A percentile compares a stretch with the other conserved stretches of the same genome.
phyloP scores from a whole-genome alignment of 2,329 filamentous ascomycete genomes.

The Ceratocystis cubensis region DNA sequence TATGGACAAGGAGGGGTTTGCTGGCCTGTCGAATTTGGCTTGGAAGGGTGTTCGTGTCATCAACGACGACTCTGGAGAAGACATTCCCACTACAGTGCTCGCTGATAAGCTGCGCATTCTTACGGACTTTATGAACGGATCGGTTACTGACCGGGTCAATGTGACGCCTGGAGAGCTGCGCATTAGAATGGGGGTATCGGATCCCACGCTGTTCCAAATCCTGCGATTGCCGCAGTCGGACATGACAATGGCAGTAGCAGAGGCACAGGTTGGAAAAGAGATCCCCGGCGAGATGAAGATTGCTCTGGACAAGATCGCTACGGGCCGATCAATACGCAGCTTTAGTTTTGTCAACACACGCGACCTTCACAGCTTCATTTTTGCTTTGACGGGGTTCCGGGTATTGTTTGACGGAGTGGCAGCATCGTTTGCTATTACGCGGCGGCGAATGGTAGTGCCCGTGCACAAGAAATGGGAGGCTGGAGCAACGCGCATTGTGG shows the following conservation, averaged over 20 bases:
- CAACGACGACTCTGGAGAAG: constrained; percentile 54
- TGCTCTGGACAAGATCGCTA: constrained; percentile 47
- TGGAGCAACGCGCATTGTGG: constrained; percentile 62
- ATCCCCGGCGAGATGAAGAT: constrained; percentile 49
- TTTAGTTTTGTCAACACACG: constrained; percentile 53
- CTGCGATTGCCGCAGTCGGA: constrained; percentile 64
- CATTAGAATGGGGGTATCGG: constrained; percentile 50
- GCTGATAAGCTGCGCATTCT: constrained; percentile 66
- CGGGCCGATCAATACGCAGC: constrained; percentile 54
- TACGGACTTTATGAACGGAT: constrained; percentile 62
- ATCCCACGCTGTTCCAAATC: constrained; percentile 50
- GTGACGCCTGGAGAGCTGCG: constrained; percentile 62
- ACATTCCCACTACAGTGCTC: constrained; percentile 54
- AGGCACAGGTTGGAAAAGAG: constrained; percentile 50
- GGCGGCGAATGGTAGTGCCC: constrained; percentile 76
- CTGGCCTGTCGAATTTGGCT: constrained; percentile 38
- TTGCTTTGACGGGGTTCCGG: constrained; percentile 64
- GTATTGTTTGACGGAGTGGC: constrained; percentile 65
- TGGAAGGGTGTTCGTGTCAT: constrained; percentile 62
- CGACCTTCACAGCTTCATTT: constrained; percentile 68
- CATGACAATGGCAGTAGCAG: constrained; percentile 61
- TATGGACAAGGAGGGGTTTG: constrained; percentile 37
- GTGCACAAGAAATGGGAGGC: constrained; percentile 94
- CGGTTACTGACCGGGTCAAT: constrained; percentile 72
- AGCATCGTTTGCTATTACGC: constrained; percentile 64